These are phyloP conservation scores for Hypsizygus marmoreus DNA, from an alignment of 768 basidiomycete genomes.

Conservation along the genomic window DNA sequence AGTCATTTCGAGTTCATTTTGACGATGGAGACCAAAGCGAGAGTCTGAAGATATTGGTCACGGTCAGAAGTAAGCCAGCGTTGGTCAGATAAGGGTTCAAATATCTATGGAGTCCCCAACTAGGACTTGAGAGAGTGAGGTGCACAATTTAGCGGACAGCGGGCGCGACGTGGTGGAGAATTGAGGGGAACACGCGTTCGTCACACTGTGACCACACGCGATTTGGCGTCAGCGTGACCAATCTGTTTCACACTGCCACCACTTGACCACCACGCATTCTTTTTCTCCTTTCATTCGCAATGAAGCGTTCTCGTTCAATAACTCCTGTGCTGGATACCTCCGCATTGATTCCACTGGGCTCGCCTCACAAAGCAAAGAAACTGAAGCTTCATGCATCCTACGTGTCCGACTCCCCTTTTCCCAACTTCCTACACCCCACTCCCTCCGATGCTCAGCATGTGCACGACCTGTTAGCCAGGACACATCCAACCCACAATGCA, in stretches of 20 bases:
- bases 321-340: not conserved
- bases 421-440: slow-evolving; percentile 46
- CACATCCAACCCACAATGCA: slow-evolving; percentile 35
- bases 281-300: not conserved
- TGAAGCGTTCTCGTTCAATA: slow-evolving; percentile 10
- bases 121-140: not conserved
- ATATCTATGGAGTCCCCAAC: not conserved
- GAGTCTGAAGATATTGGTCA: no score
- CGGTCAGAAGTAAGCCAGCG: no score
- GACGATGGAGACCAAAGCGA: not conserved
- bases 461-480: slow-evolving; percentile 39
- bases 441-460: slow-evolving; percentile 40
- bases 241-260: not conserved
- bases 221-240: slow-evolving; percentile 10
- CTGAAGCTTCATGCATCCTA: slow-evolving; percentile 50
- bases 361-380: slow-evolving; percentile 42
- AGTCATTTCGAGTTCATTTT: slow-evolving; percentile 3
- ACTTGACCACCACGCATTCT: not conserved
- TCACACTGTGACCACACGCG: slow-evolving; percentile 20
- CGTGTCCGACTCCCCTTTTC: slow-evolving; percentile 46
- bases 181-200: slow-evolving; percentile 6
- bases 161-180: not conserved
- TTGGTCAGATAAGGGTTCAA: no score
- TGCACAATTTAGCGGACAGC: no score
- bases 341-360: not conserved